A percentile compares a stretch with the other conserved stretches of the same genome.
phyloP scores from a whole-genome alignment of 2,329 filamentous ascomycete genomes.

The Beauveria bassiana region DNA sequence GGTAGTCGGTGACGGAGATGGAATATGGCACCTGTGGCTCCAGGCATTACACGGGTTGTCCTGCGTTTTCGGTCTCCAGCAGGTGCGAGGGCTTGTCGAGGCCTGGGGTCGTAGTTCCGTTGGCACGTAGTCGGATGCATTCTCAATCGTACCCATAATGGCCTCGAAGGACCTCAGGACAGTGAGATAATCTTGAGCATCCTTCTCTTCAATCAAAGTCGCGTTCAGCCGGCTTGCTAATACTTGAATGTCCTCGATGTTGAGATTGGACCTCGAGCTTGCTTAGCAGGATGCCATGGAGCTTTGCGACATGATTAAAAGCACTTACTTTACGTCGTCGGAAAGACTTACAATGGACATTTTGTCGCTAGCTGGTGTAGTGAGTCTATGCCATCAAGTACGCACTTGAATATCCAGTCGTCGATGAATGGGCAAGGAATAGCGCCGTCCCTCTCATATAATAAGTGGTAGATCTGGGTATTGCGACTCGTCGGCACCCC shows the following conservation, averaged over 20 bases:
- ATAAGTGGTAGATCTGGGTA: too few species aligned
- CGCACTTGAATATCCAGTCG: too few species aligned
- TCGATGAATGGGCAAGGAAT: too few species aligned
- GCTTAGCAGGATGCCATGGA: too few species aligned
- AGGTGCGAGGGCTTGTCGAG: background rate
- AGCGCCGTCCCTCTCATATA: too few species aligned
- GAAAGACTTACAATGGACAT: too few species aligned
- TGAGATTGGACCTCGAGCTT: background rate
- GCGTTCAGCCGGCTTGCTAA: too few species aligned
- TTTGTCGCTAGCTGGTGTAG: too few species aligned
- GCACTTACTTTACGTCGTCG: too few species aligned
- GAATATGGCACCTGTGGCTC: background rate
- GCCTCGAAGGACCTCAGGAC: background rate
- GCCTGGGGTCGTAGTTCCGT: background rate
- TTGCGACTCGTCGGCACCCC: too few species aligned
- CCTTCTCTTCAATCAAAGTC: background rate
- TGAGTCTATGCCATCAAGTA: too few species aligned
- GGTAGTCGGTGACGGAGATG: background rate
- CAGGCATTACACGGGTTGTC: background rate
- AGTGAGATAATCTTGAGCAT: background rate
- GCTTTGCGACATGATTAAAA: too few species aligned
- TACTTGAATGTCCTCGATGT: background rate
- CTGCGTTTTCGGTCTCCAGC: background rate
- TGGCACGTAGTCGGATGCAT: background rate
- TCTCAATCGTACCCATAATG: background rate